Evolutionary conservation across 225 moss, liverwort and hornwort species (phyloP).

Genomic region (Marchantia paleacea): DNA sequence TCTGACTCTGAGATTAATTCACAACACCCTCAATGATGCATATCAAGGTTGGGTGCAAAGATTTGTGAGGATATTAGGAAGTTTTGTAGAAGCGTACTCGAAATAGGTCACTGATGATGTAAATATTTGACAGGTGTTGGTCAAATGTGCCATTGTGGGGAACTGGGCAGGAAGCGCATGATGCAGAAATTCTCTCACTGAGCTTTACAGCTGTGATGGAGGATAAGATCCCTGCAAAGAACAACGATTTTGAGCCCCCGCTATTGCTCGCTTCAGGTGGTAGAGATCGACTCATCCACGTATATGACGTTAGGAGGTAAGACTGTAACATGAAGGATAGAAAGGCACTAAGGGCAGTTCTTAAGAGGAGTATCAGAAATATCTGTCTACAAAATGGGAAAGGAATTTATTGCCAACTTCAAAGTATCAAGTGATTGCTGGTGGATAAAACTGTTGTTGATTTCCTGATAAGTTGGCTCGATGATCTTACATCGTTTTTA

Average conservation of each 20-base stretch:
- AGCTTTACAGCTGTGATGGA: slow-evolving; percentile 55
- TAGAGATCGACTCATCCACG: slow-evolving; percentile 67
- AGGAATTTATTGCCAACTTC: neutral
- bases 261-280: slow-evolving; percentile 72
- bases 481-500: neutral
- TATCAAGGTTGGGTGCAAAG: neutral
- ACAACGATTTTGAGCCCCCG: slow-evolving; percentile 27
- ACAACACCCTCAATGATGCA: no score
- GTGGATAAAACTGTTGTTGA: neutral
- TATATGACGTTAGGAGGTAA: slow-evolving; percentile 73
- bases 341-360: neutral
- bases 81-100: neutral
- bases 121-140: slow-evolving; percentile 39
- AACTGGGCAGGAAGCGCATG: slow-evolving; percentile 90
- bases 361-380: neutral
- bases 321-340: neutral
- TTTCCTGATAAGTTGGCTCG: neutral
- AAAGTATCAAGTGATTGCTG: neutral
- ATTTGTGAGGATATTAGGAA: neutral
- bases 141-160: slow-evolving; percentile 51
- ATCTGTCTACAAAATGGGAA: neutral
- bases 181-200: slow-evolving; percentile 66
- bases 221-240: slow-evolving; percentile 44
- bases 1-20: no score
- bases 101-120: slow-evolving; percentile 24